phyloP scores from a whole-genome alignment of 306 rosid genomes.

The Rosa rugosa region DNA sequence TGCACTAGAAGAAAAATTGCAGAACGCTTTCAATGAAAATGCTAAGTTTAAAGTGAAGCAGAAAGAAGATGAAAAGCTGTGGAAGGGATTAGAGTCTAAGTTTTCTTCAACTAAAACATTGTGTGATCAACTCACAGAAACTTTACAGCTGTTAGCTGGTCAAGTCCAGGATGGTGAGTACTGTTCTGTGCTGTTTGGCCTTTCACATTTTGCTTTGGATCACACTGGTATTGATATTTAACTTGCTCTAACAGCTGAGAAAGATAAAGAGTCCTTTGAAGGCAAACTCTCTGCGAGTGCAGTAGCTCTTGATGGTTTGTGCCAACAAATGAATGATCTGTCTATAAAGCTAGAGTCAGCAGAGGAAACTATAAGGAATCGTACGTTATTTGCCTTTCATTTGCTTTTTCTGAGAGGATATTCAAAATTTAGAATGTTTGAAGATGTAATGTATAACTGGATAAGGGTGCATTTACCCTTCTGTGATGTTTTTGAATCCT shows the following conservation, averaged over 20 bases:
- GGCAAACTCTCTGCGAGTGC: conserved; percentile 62
- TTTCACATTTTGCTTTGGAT: not conserved
- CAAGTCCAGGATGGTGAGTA: conserved; percentile 77
- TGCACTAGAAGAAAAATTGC: conserved; percentile 79
- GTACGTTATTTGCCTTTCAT: conserved; percentile 42
- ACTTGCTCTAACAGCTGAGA: conserved; percentile 56
- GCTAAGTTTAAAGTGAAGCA: conserved; percentile 89
- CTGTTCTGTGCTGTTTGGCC: conserved; percentile 4
- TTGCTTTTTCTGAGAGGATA: not conserved
- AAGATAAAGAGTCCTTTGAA: conserved; percentile 70
- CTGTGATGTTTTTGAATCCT: conserved; percentile 23
- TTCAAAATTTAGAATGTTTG: not conserved
- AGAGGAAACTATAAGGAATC: conserved; percentile 55
- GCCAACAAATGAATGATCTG: conserved; percentile 63
- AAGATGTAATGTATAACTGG: not conserved
- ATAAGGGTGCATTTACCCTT: not conserved
- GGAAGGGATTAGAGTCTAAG: conserved; percentile 86
- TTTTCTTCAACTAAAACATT: conserved; percentile 83
- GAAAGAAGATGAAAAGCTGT: conserved; percentile 86
- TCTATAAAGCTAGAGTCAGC: conserved; percentile 63
- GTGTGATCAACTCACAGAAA: conserved; percentile 79
- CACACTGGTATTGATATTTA: conserved; percentile 11
- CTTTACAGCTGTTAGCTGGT: conserved; percentile 68
- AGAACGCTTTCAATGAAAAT: conserved; percentile 80
- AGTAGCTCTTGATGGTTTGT: conserved; percentile 63